Base-by-base conservation (phyloP, 805 yeast species). In the Pichia paraexigua region DNA sequence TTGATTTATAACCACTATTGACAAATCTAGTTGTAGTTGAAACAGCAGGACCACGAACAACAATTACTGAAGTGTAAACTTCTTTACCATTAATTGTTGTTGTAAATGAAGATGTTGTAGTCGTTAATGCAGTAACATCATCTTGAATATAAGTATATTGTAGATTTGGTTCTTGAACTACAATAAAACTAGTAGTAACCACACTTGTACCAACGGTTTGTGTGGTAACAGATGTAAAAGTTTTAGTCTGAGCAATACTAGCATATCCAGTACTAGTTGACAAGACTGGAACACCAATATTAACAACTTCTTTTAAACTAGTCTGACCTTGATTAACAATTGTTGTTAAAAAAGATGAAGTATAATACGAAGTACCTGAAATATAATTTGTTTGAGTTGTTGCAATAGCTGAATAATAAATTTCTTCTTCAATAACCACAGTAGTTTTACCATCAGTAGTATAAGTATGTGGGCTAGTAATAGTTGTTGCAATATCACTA, bases 11-110 rank as follows among this genome's bases (percentile, higher is more conserved):
- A 12, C 27, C 22, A 40, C 50, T 46, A 21, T 42, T 43, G 18
- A 42, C 22, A n/a, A 30, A 48, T n/a, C 13, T n/a, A 22, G 47
- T 43, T 11, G 22, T 13, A 6, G 51, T 43, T 22, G 35, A 15
- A 39, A 49, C 47, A 13, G 47, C 39, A 5, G 51, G 51, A 22
- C 51, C 51, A 39, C 24, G 28, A 15, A 49, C 47, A 44, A 49
- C 43, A 44, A 49, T 44, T 21, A 22, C 40, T 1, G 51, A 43
- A 15, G 51, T 43, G 10, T 7, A 17, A 11, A 39, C 20, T 10
- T 21, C 15, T 20, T 17, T 39, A 35, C 47, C 47, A 1, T 12
- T 9, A n/a, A 49, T 32, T 10, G 42, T 27, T 6, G 51, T 48
- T n/a, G 46, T 44, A 44, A 44, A 37, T 4, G 44, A 44, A 10